Percentiles rank a stretch among this genome's conserved stretches.
Evolutionary conservation across 2,329 filamentous ascomycete species (phyloP).

Genomic region (Simplicillium sp.): DNA sequence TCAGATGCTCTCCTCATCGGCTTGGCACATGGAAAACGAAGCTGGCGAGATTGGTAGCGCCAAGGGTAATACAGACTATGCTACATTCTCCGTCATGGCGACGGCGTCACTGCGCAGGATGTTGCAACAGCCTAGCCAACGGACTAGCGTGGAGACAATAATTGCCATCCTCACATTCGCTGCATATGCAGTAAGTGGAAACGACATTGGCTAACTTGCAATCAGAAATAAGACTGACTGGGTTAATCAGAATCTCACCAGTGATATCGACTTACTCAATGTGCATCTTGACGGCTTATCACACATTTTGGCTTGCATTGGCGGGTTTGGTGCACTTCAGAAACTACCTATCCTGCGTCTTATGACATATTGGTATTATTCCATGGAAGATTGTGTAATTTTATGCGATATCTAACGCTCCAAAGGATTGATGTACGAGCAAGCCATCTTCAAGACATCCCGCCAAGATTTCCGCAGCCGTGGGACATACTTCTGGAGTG

Average conservation of each 20-base stretch:
- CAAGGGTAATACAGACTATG: not conserved
- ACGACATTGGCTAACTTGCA: not conserved
- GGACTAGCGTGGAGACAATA: not conserved
- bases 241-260: not conserved
- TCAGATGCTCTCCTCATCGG: slow-evolving; percentile 1
- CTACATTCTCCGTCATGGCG: slow-evolving; percentile 1
- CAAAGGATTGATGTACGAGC: not conserved
- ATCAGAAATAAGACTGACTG: too few relatives aligned
- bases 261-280: not conserved
- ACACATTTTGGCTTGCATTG: not conserved
- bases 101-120: not conserved
- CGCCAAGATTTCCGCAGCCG: not conserved
- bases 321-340: not conserved
- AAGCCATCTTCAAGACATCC: not conserved
- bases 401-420: not conserved
- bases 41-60: not conserved
- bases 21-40: slow-evolving; percentile 1
- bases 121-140: not conserved
- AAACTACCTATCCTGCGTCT: not conserved
- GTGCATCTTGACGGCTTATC: slow-evolving; percentile 1
- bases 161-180: not conserved
- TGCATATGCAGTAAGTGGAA: not conserved
- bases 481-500: not conserved
- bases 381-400: too few relatives aligned
- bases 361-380: not conserved